A percentile compares a stretch with the other conserved stretches of the same genome.
These are phyloP conservation scores for Cyanidioschyzon merolae DNA, from an alignment of 23 red algal species.

Conservation along the genomic window DNA sequence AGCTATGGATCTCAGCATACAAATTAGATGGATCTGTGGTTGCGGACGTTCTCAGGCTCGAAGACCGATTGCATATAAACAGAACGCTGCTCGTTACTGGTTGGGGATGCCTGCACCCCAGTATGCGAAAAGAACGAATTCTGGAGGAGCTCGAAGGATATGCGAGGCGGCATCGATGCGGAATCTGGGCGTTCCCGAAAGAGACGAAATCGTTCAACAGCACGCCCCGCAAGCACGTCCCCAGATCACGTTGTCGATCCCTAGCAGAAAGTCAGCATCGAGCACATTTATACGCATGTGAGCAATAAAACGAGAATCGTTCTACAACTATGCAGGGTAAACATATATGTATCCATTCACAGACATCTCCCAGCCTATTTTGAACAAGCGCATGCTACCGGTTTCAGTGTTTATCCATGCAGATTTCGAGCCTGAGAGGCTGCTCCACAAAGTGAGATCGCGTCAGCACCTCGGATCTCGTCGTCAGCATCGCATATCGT, in stretches of 20 bases:
- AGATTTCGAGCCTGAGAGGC: no score
- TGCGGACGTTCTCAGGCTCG: not conserved
- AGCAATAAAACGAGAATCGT: no score
- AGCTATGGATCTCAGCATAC: not conserved
- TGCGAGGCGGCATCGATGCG: not conserved
- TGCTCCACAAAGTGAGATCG: no score
- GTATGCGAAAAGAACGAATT: no score
- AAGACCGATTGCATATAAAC: constrained; percentile 4
- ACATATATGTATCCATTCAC: no score
- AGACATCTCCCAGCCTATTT: no score
- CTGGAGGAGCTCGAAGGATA: not conserved
- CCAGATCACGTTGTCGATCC: not conserved
- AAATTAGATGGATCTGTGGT: not conserved
- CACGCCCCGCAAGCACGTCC: not conserved
- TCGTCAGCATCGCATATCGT: no score
- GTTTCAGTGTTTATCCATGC: no score
- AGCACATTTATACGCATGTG: no score
- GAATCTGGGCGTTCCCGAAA: not conserved
- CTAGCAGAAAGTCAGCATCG: not conserved
- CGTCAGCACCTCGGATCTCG: no score
- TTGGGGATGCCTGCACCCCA: not conserved
- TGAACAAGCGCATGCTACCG: no score
- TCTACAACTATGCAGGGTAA: no score
- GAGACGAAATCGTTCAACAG: not conserved
- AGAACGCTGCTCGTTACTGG: not conserved